Percentiles rank a stretch among this genome's conserved stretches.
Conservation (phyloP, 2,329 filamentous ascomycete genomes). For the Amauroascus verrucosus region DNA sequence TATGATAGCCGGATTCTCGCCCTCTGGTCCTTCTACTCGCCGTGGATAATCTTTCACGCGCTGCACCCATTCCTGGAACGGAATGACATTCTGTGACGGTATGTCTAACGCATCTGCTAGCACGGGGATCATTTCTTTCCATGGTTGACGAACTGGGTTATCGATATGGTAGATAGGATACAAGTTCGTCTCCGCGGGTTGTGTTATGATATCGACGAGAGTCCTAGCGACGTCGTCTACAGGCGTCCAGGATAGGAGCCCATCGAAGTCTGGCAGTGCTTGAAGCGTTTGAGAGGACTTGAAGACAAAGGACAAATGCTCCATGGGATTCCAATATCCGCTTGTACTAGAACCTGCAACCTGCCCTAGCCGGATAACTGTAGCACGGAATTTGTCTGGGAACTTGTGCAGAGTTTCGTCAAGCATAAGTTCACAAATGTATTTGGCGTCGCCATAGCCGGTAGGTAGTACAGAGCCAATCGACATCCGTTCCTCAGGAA, state of each 20-base stretch:
- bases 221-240: slow-evolving; percentile 36
- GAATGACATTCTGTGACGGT: slow-evolving; percentile 23
- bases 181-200: slow-evolving; percentile 8
- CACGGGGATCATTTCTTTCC: slow-evolving; percentile 29
- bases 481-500: slow-evolving; percentile 37
- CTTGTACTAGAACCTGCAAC: slow-evolving; percentile 42
- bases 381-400: slow-evolving; percentile 35
- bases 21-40: slow-evolving; percentile 12
- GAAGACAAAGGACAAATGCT: slow-evolving; percentile 43
- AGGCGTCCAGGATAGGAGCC: slow-evolving; percentile 38
- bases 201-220: slow-evolving; percentile 27
- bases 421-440: slow-evolving; percentile 42
- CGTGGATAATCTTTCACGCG: slow-evolving; percentile 23
- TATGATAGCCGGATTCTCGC: slow-evolving; percentile 24
- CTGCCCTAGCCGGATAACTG: slow-evolving; percentile 42
- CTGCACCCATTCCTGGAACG: slow-evolving; percentile 35
- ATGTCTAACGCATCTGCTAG: slow-evolving; percentile 29
- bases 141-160: slow-evolving; percentile 36
- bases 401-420: slow-evolving; percentile 39
- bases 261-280: slow-evolving; percentile 29
- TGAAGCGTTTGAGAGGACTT: slow-evolving; percentile 40
- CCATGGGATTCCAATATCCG: slow-evolving; percentile 47
- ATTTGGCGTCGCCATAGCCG: slow-evolving; percentile 47
- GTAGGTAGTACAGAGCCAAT: slow-evolving; percentile 36
- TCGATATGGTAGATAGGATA: slow-evolving; percentile 39